Evolutionary conservation across 768 basidiomycete genomes (phyloP).

Genomic region (Kwoniella heveanensis): DNA sequence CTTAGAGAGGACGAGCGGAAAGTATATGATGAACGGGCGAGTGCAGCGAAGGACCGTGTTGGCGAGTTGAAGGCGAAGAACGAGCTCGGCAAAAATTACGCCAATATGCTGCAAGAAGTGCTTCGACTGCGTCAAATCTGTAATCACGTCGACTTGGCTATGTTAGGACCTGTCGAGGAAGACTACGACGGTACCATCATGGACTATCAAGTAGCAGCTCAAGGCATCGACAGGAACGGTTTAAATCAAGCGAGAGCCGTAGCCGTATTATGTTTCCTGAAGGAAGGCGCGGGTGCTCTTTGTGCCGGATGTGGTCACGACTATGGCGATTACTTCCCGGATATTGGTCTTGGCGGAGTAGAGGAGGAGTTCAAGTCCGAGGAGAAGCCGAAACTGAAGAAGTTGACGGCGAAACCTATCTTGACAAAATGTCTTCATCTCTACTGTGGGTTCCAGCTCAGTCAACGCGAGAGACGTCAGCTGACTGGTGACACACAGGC

Average conservation of each 20-base stretch:
- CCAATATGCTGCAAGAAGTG: constrained; percentile 94
- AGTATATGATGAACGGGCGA: constrained; percentile 86
- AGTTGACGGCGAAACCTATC: constrained; percentile 60
- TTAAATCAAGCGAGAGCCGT: constrained; percentile 71
- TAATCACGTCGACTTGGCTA: constrained; percentile 75
- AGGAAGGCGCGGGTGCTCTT: constrained; percentile 82
- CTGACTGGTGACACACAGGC: constrained; percentile 32
- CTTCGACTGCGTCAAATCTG: constrained; percentile 95
- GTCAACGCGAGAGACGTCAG: background rate
- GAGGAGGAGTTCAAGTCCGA: constrained; percentile 55
- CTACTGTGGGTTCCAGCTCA: constrained; percentile 64
- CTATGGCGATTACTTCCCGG: constrained; percentile 60
- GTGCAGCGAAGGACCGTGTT: constrained; percentile 89
- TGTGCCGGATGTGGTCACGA: constrained; percentile 86
- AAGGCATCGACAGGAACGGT: constrained; percentile 75
- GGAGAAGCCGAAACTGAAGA: constrained; percentile 41
- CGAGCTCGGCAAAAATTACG: constrained; percentile 97
- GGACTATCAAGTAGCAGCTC: constrained; percentile 77
- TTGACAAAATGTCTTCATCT: constrained; percentile 93
- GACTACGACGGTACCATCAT: constrained; percentile 59
- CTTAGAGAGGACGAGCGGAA: constrained; percentile 78
- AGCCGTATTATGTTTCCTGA: constrained; percentile 80
- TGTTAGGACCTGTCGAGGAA: constrained; percentile 56
- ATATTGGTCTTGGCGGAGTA: constrained; percentile 33
- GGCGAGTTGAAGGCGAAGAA: constrained; percentile 81